Conservation (phyloP, 108 stramenopile species). For the Stephanodiscus triporus region DNA sequence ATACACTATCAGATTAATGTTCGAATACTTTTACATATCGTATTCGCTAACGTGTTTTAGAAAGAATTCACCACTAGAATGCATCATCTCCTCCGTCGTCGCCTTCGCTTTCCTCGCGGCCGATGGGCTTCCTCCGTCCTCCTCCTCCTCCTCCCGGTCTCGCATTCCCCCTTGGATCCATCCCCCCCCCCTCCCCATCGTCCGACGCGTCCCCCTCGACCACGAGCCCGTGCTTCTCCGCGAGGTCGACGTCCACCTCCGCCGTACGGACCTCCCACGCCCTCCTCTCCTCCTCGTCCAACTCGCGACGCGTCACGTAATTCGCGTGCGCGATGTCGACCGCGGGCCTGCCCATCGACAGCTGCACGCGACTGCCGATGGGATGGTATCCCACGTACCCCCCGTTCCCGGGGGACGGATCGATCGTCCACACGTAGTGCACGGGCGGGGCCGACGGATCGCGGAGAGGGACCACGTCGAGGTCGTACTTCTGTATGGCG, state of each 20-base stretch:
- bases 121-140: no score
- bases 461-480: constrained; percentile 80
- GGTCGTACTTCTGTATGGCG: constrained; percentile 75
- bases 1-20: no score
- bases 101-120: no score
- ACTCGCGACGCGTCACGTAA: constrained; percentile 46
- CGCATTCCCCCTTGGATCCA: no score
- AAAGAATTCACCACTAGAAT: no score
- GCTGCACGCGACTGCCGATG: constrained; percentile 74
- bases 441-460: constrained; percentile 75
- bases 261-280: constrained; percentile 63
- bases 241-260: constrained; percentile 78
- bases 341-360: constrained; percentile 76
- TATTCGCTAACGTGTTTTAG: no score
- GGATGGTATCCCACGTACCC: constrained; percentile 61
- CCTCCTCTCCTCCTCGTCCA: constrained; percentile 58
- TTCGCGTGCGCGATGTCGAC: constrained; percentile 38
- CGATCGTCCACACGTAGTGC: constrained; percentile 70
- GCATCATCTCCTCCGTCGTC: no score
- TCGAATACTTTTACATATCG: no score
- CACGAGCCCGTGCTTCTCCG: constrained; percentile 55
- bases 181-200: no score
- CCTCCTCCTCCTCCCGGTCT: no score
- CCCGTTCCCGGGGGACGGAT: constrained; percentile 35
- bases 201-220: no score